These are phyloP conservation scores for Raffaelea deltoideospora DNA, from an alignment of 2,329 filamentous ascomycete genomes.

Conservation along the genomic window DNA sequence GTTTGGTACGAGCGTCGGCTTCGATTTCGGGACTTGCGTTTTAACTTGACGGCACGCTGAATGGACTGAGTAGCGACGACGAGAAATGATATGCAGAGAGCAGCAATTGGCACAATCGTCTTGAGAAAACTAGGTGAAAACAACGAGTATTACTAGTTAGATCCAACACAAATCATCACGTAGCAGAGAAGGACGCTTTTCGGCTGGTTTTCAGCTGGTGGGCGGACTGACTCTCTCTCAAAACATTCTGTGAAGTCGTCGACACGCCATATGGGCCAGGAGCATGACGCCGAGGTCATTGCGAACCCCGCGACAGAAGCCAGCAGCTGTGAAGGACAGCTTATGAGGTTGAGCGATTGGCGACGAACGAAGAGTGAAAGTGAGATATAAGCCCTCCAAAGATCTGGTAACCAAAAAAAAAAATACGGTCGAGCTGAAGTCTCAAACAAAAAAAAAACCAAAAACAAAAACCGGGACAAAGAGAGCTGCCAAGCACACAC, in stretches of 20 bases:
- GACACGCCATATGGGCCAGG: slow-evolving; percentile 43
- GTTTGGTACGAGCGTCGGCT: slow-evolving; percentile 4
- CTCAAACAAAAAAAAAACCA: too few relatives aligned
- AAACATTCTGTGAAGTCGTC: slow-evolving; percentile 52
- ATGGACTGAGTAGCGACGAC: slow-evolving; percentile 46
- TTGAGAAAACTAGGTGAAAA: slow-evolving; percentile 51
- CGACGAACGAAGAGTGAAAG: neutral
- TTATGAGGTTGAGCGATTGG: too few relatives aligned
- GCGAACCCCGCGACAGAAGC: slow-evolving; percentile 10
- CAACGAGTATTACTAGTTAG: neutral
- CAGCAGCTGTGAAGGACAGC: neutral
- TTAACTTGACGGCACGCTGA: slow-evolving; percentile 34
- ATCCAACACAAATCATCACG: neutral
- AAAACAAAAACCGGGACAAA: too few relatives aligned
- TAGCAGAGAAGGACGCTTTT: neutral
- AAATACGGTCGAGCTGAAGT: too few relatives aligned
- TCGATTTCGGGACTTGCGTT: slow-evolving; percentile 18
- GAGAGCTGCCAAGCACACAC: too few relatives aligned
- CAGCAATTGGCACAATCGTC: slow-evolving; percentile 60
- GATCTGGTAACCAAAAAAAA: too few relatives aligned
- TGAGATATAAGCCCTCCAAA: too few relatives aligned
- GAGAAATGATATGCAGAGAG: slow-evolving; percentile 55
- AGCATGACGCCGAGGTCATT: slow-evolving; percentile 38
- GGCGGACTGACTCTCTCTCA: slow-evolving; percentile 46
- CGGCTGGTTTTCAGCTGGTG: too few relatives aligned